phyloP scores from a whole-genome alignment of 2,329 filamentous ascomycete species.

The Fusarium sp. region DNA sequence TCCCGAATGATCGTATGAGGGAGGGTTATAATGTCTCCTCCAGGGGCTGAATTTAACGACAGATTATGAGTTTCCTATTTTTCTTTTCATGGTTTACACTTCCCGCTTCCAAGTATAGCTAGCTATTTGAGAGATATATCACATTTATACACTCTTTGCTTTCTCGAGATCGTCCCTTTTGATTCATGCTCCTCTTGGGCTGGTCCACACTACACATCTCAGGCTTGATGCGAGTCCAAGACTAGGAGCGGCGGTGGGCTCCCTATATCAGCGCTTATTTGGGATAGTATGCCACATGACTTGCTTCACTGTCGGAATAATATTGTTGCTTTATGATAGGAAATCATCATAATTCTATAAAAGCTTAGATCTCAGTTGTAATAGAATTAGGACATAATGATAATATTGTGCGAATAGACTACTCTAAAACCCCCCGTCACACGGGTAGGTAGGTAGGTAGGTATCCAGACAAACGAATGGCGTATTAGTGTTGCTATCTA shows the following conservation, averaged over 20 bases:
- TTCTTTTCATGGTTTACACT: not conserved
- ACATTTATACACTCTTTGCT: not conserved
- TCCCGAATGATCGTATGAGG: constrained; percentile 29
- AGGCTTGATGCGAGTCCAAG: no score
- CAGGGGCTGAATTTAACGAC: not conserved
- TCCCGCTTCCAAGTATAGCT: not conserved
- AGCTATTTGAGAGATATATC: not conserved
- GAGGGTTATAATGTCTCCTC: no score
- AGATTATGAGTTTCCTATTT: not conserved
- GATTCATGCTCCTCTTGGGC: not conserved
- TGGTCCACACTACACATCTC: no score
- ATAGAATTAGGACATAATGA: no score
- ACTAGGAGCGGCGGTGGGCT: no score
- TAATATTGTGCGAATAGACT: not conserved
- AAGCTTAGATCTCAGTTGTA: no score
- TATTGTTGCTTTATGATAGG: no score
- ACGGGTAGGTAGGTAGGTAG: not conserved
- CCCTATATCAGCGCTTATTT: no score
- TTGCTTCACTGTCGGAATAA: no score
- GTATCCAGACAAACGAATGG: not conserved
- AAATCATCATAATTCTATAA: no score
- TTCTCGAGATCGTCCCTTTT: not conserved
- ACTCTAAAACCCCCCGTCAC: not conserved
- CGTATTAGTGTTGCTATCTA: not conserved
- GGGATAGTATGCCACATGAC: no score